Evolutionary conservation across 768 basidiomycete genomes (phyloP).

Genomic region (Dictyophora rubrovolvata): DNA sequence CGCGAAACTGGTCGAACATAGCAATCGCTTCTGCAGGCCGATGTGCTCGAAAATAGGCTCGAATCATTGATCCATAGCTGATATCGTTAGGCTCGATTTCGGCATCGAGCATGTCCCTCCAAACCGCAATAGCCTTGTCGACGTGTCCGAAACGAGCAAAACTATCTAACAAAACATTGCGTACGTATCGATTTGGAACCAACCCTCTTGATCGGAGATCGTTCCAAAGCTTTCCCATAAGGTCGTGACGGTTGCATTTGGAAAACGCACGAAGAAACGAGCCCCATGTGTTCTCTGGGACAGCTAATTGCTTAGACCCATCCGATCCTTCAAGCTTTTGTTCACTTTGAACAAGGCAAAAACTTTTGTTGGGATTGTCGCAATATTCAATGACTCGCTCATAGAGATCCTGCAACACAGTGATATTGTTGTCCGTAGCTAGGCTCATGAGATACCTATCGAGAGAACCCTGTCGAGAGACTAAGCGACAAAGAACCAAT

Average conservation of each 20-base stretch:
- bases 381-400: slow-evolving; percentile 40
- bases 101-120: slow-evolving; percentile 52
- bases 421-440: slow-evolving; percentile 18
- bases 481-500: slow-evolving; percentile 39
- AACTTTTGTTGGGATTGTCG: slow-evolving; percentile 44
- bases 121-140: slow-evolving; percentile 45
- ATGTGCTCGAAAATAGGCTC: slow-evolving; percentile 44
- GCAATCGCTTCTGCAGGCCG: slow-evolving; percentile 41
- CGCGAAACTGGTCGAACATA: slow-evolving; percentile 42
- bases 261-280: slow-evolving; percentile 60
- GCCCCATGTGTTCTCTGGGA: slow-evolving; percentile 53
- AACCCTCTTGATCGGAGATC: slow-evolving; percentile 46
- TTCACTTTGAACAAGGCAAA: slow-evolving; percentile 29
- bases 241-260: slow-evolving; percentile 39
- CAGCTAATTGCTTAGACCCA: slow-evolving; percentile 31
- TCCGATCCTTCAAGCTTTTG: slow-evolving; percentile 17
- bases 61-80: slow-evolving; percentile 62
- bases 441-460: slow-evolving; percentile 41
- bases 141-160: slow-evolving; percentile 40
- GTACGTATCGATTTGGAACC: slow-evolving; percentile 44
- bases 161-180: slow-evolving; percentile 64
- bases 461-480: slow-evolving; percentile 40
- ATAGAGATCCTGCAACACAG: slow-evolving; percentile 34
- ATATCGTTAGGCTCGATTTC: slow-evolving; percentile 49
- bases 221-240: slow-evolving; percentile 58